Evolutionary conservation across 1,284 basidiomycete species (phyloP).

Genomic region (Ganoderma boninense): DNA sequence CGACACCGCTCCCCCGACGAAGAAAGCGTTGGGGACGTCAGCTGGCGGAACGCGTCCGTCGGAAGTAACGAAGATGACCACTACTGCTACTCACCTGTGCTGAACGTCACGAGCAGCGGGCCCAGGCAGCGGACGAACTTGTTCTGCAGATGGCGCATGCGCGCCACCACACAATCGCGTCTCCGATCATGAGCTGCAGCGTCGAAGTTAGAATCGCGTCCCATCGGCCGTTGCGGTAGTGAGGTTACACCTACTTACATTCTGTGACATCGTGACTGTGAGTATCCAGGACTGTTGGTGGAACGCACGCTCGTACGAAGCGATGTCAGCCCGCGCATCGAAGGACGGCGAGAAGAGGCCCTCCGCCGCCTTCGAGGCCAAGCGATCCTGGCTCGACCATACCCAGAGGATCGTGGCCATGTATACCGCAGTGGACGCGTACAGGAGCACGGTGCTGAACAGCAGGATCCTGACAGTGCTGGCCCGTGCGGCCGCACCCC

Average conservation of each 20-base stretch:
- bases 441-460: neutral
- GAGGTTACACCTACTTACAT: neutral
- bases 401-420: slow-evolving; percentile 1
- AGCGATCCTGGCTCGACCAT: neutral
- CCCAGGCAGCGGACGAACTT: neutral
- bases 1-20: neutral
- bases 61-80: too few species aligned
- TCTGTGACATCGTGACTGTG: neutral
- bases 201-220: too few species aligned
- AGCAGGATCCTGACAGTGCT: neutral
- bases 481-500: neutral
- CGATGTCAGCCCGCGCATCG: neutral
- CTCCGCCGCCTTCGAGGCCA: neutral
- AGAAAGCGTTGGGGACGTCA: neutral
- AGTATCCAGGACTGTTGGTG: neutral
- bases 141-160: neutral
- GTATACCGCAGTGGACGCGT: neutral
- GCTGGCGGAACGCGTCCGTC: neutral
- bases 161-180: slow-evolving; percentile 9
- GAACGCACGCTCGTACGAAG: too few species aligned
- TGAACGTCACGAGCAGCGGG: neutral
- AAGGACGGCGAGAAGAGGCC: neutral
- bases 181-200: neutral
- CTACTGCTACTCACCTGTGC: too few species aligned
- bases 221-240: too few species aligned